Conservation (phyloP, 805 yeast species). For the Huiozyma sinensis region DNA sequence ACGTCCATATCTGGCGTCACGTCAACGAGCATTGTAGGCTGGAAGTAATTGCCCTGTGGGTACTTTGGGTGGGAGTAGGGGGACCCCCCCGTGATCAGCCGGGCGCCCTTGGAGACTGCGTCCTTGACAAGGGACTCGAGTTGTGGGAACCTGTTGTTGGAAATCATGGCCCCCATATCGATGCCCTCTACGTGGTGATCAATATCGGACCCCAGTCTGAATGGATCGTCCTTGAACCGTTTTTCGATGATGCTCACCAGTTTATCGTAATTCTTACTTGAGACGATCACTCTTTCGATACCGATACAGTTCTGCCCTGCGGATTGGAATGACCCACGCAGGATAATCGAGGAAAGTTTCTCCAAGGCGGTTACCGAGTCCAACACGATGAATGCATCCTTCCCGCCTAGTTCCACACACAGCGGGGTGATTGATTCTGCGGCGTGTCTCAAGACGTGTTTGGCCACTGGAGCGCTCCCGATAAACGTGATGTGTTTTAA, state of each 20-base stretch:
- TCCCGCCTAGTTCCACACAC: constrained; percentile 94
- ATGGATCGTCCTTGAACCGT: constrained; percentile 38
- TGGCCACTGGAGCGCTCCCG: constrained; percentile 93
- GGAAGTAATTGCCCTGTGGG: constrained; percentile 90
- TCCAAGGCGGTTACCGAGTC: constrained; percentile 56
- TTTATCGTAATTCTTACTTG: constrained; percentile 54
- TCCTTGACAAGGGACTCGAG: constrained; percentile 58
- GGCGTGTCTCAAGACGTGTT: constrained; percentile 74
- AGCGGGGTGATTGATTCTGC: constrained; percentile 84
- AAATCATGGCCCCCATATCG: constrained; percentile 94
- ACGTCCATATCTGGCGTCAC: constrained; percentile 68
- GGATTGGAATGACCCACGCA: constrained; percentile 95
- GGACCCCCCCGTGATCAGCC: constrained; percentile 68
- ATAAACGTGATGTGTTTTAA: constrained; percentile 86
- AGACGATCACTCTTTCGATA: constrained; percentile 83
- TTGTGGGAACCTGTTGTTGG: constrained; percentile 58
- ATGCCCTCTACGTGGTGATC: constrained; percentile 51
- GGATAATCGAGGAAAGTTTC: constrained; percentile 61
- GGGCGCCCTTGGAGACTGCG: constrained; percentile 78
- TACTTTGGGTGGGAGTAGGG: constrained; percentile 79
- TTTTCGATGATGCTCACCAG: constrained; percentile 46
- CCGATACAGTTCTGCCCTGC: constrained; percentile 99
- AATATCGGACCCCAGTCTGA: constrained; percentile 82
- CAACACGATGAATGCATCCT: constrained; percentile 79
- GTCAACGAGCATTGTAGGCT: constrained; percentile 79